phyloP scores from a whole-genome alignment of 768 basidiomycete species.

The Cytidiella melzeri region DNA sequence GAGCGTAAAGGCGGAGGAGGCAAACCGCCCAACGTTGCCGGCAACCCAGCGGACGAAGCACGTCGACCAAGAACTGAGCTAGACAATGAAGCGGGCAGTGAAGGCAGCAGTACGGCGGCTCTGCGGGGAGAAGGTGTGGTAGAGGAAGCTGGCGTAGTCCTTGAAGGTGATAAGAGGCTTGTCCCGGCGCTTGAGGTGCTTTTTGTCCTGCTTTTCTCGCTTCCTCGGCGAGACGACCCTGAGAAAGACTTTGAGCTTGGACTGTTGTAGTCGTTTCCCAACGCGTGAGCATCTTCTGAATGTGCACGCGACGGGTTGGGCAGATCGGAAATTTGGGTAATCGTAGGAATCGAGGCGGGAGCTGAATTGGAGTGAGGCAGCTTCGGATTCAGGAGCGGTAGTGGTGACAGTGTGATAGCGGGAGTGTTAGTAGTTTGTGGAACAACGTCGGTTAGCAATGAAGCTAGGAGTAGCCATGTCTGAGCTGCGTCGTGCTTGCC shows the following conservation, averaged over 20 bases:
- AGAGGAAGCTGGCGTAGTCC: slow-evolving; percentile 20
- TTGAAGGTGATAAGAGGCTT: slow-evolving; percentile 16
- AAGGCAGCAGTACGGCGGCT: slow-evolving; percentile 14
- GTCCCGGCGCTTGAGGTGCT: slow-evolving; percentile 9
- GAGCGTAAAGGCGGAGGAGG: slow-evolving; percentile 10
- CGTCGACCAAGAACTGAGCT: slow-evolving; percentile 11
- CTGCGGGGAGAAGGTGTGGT: slow-evolving; percentile 21
- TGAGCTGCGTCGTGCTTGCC: slow-evolving; percentile 54
- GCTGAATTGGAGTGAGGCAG: slow-evolving; percentile 36
- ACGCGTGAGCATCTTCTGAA: slow-evolving; percentile 2
- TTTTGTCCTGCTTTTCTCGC: slow-evolving; percentile 3
- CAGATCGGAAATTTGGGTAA: slow-evolving; percentile 9
- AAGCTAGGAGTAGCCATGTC: slow-evolving; percentile 59
- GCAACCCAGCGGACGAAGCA: slow-evolving; percentile 11
- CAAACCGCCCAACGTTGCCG: neutral
- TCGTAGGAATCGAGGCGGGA: slow-evolving; percentile 33
- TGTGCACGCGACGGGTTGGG: slow-evolving; percentile 2
- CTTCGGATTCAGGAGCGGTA: slow-evolving; percentile 15
- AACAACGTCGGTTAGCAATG: slow-evolving; percentile 45
- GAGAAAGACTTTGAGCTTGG: slow-evolving; percentile 14
- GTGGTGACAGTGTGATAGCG: slow-evolving; percentile 18
- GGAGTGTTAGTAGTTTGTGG: slow-evolving; percentile 30
- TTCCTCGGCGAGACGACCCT: neutral
- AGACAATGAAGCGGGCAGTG: slow-evolving; percentile 12
- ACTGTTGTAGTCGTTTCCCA: slow-evolving; percentile 5